Evolutionary conservation across 2,329 filamentous ascomycete genomes (phyloP), one percentile per base, ranked within the genome.

Genomic region (Neopestalotiopsis clavispora): DNA sequence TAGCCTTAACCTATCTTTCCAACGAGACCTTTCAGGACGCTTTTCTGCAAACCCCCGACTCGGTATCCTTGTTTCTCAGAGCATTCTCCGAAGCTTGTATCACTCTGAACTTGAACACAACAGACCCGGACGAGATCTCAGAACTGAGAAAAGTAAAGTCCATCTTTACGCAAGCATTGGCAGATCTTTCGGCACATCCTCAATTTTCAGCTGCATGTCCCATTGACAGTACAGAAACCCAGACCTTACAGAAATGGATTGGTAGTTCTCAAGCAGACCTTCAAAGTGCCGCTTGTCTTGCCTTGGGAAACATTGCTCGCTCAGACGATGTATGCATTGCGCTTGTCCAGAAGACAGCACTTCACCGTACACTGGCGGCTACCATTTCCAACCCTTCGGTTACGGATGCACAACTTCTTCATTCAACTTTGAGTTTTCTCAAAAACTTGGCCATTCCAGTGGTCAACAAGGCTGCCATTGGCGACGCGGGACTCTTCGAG

Each of bases 381-480:
- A 75, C 88, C 56, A 78, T 91, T 23, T 75, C 80, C 9, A 77
- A 85, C 32, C 73, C 80, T 0, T 72, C 78, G 23, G 70, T 70
- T 4, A 76, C 73, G 7, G 82, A 86, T 70, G 76, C 83, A 0
- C 87, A 90, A 70, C 84, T 89, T 17, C 80, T 89, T 0, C 89
- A 91, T 74, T 83, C 87, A 1, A 80, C 83, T 2, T 80, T 91
- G 20, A 86, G 87, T 7, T 90, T 90, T 73, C 84, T 91, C 69
- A 91, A 90, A 77, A 91, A 91, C 75, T 84, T 91, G 9, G 87
- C 89, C 32, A 88, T 91, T 65, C 87, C 89, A 0, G 68, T 78
- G 0, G 75, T 77, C 32, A 91, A 91, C 78, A 91, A 90, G 75
- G 71, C 81, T 2, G 62, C 78, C 0, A 80, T 91, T 1, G 85